Evolutionary conservation across 2,329 filamentous ascomycete species (phyloP).

Genomic region (Calonectria hongkongensis): DNA sequence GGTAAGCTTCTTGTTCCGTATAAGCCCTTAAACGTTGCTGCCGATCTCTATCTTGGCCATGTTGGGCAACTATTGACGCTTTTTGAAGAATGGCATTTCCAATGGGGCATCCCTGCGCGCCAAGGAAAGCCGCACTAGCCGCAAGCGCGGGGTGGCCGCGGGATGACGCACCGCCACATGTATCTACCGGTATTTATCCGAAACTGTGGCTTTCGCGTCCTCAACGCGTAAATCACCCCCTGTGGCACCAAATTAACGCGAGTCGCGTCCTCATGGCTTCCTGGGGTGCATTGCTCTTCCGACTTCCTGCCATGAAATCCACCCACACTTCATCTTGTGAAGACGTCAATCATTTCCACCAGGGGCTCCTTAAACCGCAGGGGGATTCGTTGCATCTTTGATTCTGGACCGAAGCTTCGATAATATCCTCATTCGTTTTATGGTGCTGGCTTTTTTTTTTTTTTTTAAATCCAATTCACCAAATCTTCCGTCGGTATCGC

Average conservation of each 20-base stretch:
- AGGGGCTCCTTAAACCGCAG: conserved; percentile 7
- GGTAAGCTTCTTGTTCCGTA: conserved; percentile 21
- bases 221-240: conserved; percentile 49
- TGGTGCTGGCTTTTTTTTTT: neutral
- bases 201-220: conserved; percentile 23
- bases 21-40: conserved; percentile 46
- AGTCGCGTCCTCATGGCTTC: conserved; percentile 53
- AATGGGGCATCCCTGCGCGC: conserved; percentile 40
- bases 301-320: conserved; percentile 30
- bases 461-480: neutral
- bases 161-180: conserved; percentile 45
- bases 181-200: conserved; percentile 46
- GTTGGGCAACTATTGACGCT: conserved; percentile 33
- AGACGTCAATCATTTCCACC: conserved; percentile 33
- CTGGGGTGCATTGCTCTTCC: conserved; percentile 45
- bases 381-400: neutral
- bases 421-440: conserved; percentile 11
- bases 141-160: conserved; percentile 40
- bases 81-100: conserved; percentile 48
- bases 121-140: conserved; percentile 46
- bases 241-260: conserved; percentile 59
- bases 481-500: neutral
- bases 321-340: conserved; percentile 26
- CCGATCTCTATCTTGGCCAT: conserved; percentile 47
- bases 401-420: neutral